Percentiles rank a stretch among this genome's conserved stretches.
Conservation (phyloP, 2,329 filamentous ascomycete species). For the Eutypa lata region DNA sequence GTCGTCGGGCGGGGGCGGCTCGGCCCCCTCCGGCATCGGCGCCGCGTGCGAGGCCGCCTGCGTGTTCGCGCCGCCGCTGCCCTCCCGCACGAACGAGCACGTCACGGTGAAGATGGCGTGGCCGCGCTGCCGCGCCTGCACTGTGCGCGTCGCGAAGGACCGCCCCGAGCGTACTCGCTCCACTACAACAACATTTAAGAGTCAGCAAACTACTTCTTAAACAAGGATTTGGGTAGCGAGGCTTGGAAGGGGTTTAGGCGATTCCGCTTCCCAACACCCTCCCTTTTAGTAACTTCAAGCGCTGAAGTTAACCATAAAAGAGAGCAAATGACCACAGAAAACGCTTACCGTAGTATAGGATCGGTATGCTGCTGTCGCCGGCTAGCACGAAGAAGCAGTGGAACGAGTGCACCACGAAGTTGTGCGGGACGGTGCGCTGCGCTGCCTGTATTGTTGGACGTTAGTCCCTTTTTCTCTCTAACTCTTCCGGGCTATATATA, state of each 20-base stretch:
- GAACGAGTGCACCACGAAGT: constrained; percentile 90
- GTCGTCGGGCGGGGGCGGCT: constrained; percentile 36
- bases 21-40: constrained; percentile 48
- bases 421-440: constrained; percentile 75
- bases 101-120: constrained; percentile 94
- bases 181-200: too few relatives aligned
- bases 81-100: constrained; percentile 76
- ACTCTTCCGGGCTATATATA: too few relatives aligned
- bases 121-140: constrained; percentile 89
- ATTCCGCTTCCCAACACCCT: too few relatives aligned
- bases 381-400: constrained; percentile 99
- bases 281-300: too few relatives aligned
- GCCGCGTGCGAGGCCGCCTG: constrained; percentile 66
- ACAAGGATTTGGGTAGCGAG: too few relatives aligned
- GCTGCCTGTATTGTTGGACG: constrained; percentile 57
- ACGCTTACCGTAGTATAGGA: constrained; percentile 92
- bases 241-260: too few relatives aligned
- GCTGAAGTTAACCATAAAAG: too few relatives aligned
- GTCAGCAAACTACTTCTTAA: too few relatives aligned
- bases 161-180: constrained; percentile 88
- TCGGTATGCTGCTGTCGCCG: constrained; percentile 77
- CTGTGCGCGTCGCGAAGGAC: constrained; percentile 86
- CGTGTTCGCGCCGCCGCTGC: constrained; percentile 46
- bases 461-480: constrained; percentile 2
- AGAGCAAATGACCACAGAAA: too few relatives aligned